Evolutionary conservation across 345 rosid genomes (phyloP).

Genomic region (Brassica carinata): DNA sequence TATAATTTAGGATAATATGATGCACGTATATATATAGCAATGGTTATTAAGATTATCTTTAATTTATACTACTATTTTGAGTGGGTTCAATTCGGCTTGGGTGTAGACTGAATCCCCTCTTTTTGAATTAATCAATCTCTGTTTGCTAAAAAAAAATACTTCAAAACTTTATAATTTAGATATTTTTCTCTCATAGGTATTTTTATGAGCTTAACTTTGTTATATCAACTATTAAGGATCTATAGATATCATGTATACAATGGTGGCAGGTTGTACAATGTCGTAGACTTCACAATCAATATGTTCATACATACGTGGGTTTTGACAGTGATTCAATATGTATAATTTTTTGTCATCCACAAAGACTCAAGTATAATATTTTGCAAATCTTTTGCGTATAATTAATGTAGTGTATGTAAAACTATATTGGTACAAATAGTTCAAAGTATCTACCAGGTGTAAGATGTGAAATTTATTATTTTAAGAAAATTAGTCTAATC

Average conservation of each 20-base stretch:
- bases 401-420: neutral
- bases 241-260: neutral
- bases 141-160: neutral
- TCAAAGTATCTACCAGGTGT: conserved; percentile 8
- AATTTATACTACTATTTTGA: neutral
- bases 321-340: neutral
- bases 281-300: neutral
- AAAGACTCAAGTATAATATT: neutral
- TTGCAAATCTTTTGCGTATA: conserved; percentile 9
- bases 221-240: neutral
- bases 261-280: neutral
- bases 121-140: no score
- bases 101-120: no score
- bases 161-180: neutral
- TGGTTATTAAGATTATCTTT: neutral
- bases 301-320: neutral
- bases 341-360: neutral
- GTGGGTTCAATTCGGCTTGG: neutral
- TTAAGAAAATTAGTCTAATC: neutral
- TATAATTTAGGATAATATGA: neutral
- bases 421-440: conserved; percentile 8
- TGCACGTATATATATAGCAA: neutral
- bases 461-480: neutral
- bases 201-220: neutral
- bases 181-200: neutral